Base-by-base conservation (phyloP, 2,329 filamentous ascomycete genomes). In the Phyllosticta citrichinensis region DNA sequence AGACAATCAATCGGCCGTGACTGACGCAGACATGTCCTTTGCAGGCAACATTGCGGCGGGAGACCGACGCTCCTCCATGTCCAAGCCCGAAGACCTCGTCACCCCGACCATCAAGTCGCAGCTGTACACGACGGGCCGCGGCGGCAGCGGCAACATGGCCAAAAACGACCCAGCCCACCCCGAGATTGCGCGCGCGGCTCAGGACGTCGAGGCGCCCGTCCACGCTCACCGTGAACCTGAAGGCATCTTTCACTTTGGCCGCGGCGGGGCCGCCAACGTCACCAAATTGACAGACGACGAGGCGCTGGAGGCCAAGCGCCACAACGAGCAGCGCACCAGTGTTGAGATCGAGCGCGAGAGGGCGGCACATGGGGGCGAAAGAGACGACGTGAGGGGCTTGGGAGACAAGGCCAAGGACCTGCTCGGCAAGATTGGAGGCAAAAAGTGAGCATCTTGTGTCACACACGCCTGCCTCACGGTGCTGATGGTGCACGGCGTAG, bases 61-160 rank as follows among this genome's bases (percentile, higher is more conserved):
- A 25, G 72, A 74, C 25, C 70, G 73, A 55, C 67, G 68, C 57
- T 68, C 68, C n/a, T 57, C 55, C 19, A 54, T 51, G 17, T 54
- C 55, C 55, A 40, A 56, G 35, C 59, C 60, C 30, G 30, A 83
- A 65, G 88, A 93, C 69, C 84, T 96, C 64, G 78, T 87, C 68
- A 96, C 91, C 1, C 92, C 92, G 0, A 88, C 84, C 12, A 83
- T 97, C 71, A 96, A 95, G 77, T 83, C 83, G 55, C 77, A 88
- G n/a, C 80, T 89, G 65, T 91, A 93, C 70, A 96, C 92, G 20
- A 97, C 92, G 2, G 92, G 92, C 61, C 88, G 92, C 57, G 92
- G 92, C 61, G 92, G 92, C 63, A 86, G 83, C 4, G 91, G 91
- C 63, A 96, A 96, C 78, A 96, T 96, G 87, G 85, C 88, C 55